These are phyloP conservation scores for Moricandia moricandioides DNA, from an alignment of 345 rosid genomes.

Conservation along the genomic window DNA sequence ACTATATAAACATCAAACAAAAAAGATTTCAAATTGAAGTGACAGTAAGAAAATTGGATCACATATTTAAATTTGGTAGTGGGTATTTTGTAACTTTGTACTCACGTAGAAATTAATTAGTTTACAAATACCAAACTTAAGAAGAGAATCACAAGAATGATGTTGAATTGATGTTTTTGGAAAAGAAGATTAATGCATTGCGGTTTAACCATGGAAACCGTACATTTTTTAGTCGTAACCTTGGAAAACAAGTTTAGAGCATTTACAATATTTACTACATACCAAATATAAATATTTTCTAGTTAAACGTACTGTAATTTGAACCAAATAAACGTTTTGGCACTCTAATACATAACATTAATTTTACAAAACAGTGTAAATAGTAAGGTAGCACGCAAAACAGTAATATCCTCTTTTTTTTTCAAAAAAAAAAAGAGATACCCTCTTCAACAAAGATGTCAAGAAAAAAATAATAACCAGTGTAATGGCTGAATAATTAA, in stretches of 20 bases:
- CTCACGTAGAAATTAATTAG: neutral
- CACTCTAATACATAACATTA: neutral
- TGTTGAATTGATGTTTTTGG: neutral
- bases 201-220: neutral
- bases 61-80: neutral
- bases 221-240: neutral
- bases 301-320: neutral
- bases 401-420: too few species aligned
- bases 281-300: neutral
- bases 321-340: neutral
- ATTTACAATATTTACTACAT: neutral
- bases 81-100: neutral
- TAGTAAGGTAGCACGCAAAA: too few species aligned
- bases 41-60: neutral
- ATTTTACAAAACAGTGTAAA: too few species aligned
- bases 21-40: neutral
- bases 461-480: too few species aligned
- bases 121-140: neutral
- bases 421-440: too few species aligned
- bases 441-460: too few species aligned
- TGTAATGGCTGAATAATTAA: too few species aligned
- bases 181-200: neutral
- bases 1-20: neutral
- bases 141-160: neutral
- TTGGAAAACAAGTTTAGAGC: neutral